phyloP scores from a whole-genome alignment of 352 stramenopile genomes.

The Phytophthora niederhauseri region DNA sequence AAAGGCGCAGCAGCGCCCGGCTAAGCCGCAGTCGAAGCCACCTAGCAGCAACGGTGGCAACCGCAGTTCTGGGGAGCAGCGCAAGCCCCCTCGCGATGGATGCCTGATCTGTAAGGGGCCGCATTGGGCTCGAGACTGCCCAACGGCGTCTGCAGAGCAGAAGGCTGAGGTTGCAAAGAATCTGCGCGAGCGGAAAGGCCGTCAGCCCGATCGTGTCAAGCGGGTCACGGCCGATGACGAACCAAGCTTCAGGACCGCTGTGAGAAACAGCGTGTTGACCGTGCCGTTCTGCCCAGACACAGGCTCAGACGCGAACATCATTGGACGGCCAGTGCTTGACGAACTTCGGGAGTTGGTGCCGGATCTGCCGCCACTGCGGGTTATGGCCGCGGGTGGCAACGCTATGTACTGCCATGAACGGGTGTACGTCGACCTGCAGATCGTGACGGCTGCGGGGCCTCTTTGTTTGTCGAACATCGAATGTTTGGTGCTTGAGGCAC shows the following conservation, averaged over 20 bases:
- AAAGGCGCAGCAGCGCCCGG: not conserved
- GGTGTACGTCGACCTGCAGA: not conserved
- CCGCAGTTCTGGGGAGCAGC: not conserved
- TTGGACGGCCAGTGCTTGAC: not conserved
- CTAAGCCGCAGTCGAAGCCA: not conserved
- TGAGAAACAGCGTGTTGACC: not conserved
- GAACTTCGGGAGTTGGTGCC: not conserved
- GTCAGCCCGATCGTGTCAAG: not conserved
- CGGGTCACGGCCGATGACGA: not conserved
- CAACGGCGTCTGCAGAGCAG: not conserved
- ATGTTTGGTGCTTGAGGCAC: slow-evolving; percentile 1
- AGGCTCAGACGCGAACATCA: not conserved
- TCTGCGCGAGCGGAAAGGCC: not conserved
- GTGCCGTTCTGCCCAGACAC: not conserved
- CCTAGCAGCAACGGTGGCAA: not conserved
- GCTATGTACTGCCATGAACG: not conserved
- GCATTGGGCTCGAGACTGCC: not conserved
- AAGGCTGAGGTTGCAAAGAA: slow-evolving; percentile 1
- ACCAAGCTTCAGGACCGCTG: not conserved
- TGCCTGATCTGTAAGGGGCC: not conserved
- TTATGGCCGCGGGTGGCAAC: not conserved
- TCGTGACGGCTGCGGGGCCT: slow-evolving; percentile 6
- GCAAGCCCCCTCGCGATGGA: not conserved
- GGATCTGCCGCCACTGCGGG: not conserved
- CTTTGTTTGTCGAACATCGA: slow-evolving; percentile 12